Evolutionary conservation across 2,329 filamentous ascomycete species (phyloP).

Genomic region (Aspergillus novofumigatus): DNA sequence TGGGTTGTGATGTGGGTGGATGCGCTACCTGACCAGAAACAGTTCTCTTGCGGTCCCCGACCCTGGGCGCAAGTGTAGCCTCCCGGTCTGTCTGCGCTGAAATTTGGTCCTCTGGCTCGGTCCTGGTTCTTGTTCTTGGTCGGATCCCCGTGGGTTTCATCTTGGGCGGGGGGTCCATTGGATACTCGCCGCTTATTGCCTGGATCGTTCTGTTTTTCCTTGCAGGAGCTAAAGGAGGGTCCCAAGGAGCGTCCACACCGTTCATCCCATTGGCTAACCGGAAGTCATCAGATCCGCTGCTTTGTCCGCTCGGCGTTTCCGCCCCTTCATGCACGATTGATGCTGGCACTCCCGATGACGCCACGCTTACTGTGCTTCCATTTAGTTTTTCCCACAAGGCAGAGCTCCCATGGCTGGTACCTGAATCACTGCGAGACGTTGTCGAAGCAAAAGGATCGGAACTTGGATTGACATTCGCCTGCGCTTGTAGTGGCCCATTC

Average conservation of each 20-base stretch:
- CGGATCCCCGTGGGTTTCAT: slow-evolving; percentile 53
- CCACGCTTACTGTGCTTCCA: slow-evolving; percentile 42
- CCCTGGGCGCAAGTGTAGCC: slow-evolving; percentile 30
- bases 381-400: slow-evolving; percentile 49
- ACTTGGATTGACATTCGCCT: slow-evolving; percentile 33
- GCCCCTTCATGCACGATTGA: slow-evolving; percentile 49
- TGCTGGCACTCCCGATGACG: slow-evolving; percentile 25
- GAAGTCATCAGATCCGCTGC: slow-evolving; percentile 39
- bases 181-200: slow-evolving; percentile 47
- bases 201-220: slow-evolving; percentile 54
- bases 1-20: slow-evolving; percentile 52
- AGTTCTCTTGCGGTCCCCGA: slow-evolving; percentile 75
- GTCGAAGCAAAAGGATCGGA: slow-evolving; percentile 42
- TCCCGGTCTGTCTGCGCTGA: slow-evolving; percentile 30
- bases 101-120: slow-evolving; percentile 38
- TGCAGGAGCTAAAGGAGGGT: slow-evolving; percentile 42
- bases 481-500: slow-evolving; percentile 33
- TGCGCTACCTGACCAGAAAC: slow-evolving; percentile 71
- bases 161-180: slow-evolving; percentile 58
- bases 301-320: slow-evolving; percentile 60
- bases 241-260: slow-evolving; percentile 33
- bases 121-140: slow-evolving; percentile 38
- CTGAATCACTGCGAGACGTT: slow-evolving; percentile 31
- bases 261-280: slow-evolving; percentile 29
- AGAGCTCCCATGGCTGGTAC: slow-evolving; percentile 36